phyloP scores from a whole-genome alignment of 108 stramenopile genomes.

The Epithemia pelagica region DNA sequence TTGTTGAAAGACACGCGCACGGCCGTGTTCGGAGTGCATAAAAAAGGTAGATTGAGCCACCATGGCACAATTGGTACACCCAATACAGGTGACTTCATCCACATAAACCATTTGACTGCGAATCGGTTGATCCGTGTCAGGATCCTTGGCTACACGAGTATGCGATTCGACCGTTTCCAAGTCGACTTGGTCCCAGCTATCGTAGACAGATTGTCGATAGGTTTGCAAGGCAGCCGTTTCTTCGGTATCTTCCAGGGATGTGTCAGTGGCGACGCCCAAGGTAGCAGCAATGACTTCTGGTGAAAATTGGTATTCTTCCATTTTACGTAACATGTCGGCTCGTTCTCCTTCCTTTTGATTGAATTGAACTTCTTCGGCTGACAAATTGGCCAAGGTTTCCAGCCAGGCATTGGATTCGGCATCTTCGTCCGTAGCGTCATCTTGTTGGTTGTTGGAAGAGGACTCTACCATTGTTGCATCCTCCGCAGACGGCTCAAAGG shows the following conservation, averaged over 20 bases:
- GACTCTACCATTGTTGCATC: not conserved
- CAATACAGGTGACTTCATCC: conserved; percentile 90
- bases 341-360: conserved; percentile 65
- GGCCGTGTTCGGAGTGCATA: conserved; percentile 84
- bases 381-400: conserved; percentile 52
- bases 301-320: conserved; percentile 80
- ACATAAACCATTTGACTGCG: conserved; percentile 85
- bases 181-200: conserved; percentile 36
- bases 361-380: conserved; percentile 70
- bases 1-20: conserved; percentile 86
- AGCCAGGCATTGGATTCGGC: conserved; percentile 65
- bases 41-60: conserved; percentile 87
- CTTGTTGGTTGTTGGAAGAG: not conserved
- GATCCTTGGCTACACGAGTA: conserved; percentile 60
- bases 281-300: conserved; percentile 51
- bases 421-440: conserved; percentile 14
- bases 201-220: conserved; percentile 44
- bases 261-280: conserved; percentile 58
- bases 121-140: conserved; percentile 60
- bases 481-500: conserved; percentile 47
- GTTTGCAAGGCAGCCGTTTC: conserved; percentile 36
- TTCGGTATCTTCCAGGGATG: conserved; percentile 47
- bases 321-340: conserved; percentile 74
- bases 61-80: conserved; percentile 85
- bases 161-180: conserved; percentile 62